Evolutionary conservation across 768 basidiomycete species (phyloP).

Genomic region (Lentinula edodes): DNA sequence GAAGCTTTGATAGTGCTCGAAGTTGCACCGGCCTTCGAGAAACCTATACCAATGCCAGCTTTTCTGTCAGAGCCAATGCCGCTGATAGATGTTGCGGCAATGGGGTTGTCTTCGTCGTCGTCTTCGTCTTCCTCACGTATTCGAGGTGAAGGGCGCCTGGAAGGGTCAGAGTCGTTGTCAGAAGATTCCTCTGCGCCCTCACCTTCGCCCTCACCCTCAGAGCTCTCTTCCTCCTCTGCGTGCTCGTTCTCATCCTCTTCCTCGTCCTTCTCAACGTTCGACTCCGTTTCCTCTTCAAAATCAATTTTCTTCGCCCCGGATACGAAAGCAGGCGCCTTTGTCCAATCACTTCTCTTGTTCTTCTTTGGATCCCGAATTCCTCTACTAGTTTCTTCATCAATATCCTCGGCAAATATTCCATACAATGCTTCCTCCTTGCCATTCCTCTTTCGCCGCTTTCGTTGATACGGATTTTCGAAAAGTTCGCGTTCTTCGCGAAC

Average conservation of each 20-base stretch:
- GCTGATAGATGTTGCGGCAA: constrained; percentile 27
- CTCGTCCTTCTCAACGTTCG: constrained; percentile 27
- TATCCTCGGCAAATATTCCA: constrained; percentile 69
- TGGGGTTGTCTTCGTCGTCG: constrained; percentile 35
- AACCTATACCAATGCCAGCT: constrained; percentile 14
- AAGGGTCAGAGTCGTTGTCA: constrained; percentile 41
- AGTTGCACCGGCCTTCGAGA: constrained; percentile 24
- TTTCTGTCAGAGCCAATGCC: constrained; percentile 12
- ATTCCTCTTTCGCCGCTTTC: constrained; percentile 60
- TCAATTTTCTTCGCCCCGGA: constrained; percentile 50
- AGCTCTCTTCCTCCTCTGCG: constrained; percentile 22
- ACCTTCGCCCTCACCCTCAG: constrained; percentile 26
- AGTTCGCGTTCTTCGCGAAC: constrained; percentile 68
- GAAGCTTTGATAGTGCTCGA: constrained; percentile 2
- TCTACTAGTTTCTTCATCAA: constrained; percentile 45
- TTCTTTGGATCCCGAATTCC: constrained; percentile 19
- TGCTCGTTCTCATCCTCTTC: constrained; percentile 23
- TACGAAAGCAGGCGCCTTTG: constrained; percentile 74
- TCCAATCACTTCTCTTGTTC: constrained; percentile 55
- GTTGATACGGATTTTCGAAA: constrained; percentile 71
- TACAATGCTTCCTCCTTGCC: constrained; percentile 73
- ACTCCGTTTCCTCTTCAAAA: constrained; percentile 26
- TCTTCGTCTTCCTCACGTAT: constrained; percentile 47
- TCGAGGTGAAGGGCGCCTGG: constrained; percentile 53
- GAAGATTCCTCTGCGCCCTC: constrained; percentile 28